Evolutionary conservation across 2,329 filamentous ascomycete species (phyloP).

Genomic region (Penicillium digitatum): DNA sequence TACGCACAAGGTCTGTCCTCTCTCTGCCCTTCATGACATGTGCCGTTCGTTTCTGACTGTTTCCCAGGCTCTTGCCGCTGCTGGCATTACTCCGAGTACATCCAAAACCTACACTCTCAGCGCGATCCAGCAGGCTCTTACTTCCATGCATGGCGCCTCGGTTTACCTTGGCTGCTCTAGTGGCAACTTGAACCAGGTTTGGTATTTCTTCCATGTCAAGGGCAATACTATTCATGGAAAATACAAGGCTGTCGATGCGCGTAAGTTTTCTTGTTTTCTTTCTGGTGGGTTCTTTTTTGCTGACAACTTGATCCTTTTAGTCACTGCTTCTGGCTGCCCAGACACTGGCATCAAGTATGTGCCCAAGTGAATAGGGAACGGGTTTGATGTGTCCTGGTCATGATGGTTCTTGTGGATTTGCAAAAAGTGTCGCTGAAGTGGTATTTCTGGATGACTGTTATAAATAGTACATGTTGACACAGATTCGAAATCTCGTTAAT

Average conservation of each 20-base stretch:
- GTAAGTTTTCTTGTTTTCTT: conserved; percentile 26
- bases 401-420: neutral
- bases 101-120: conserved; percentile 51
- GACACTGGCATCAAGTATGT: conserved; percentile 60
- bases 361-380: conserved; percentile 47
- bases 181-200: conserved; percentile 51
- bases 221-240: conserved; percentile 58
- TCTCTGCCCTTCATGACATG: neutral
- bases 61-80: conserved; percentile 48
- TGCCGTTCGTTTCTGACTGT: neutral
- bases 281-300: neutral
- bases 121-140: conserved; percentile 51
- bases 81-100: conserved; percentile 52
- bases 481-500: neutral
- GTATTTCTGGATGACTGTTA: conserved; percentile 3
- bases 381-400: neutral
- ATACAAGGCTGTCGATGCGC: conserved; percentile 55
- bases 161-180: conserved; percentile 52
- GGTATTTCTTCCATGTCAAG: conserved; percentile 52
- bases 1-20: conserved; percentile 46
- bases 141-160: conserved; percentile 45
- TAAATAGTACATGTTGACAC: conserved; percentile 2
- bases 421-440: neutral
- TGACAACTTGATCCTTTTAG: conserved; percentile 12
- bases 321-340: conserved; percentile 57